A percentile compares a stretch with the other conserved stretches of the same genome.
Evolutionary conservation across 441 rosid genomes (phyloP).

Genomic region (Arabidopsis hybrid): DNA sequence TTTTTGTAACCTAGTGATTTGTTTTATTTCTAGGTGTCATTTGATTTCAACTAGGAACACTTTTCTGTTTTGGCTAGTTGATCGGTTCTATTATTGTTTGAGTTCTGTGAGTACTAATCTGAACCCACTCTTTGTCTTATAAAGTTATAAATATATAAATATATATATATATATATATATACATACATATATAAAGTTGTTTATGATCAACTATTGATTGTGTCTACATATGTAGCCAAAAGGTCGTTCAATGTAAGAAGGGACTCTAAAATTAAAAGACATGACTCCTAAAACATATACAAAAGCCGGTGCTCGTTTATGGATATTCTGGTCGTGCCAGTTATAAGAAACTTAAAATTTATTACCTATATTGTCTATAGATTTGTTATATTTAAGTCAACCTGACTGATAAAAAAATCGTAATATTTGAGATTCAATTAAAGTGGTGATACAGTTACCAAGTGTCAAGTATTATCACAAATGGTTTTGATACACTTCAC

Average conservation of each 20-base stretch:
- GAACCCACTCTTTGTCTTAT: not conserved
- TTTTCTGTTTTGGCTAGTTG: not conserved
- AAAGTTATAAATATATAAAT: not conserved
- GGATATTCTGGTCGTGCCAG: not conserved
- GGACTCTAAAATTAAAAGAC: conserved; percentile 21
- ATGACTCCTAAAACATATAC: conserved; percentile 34
- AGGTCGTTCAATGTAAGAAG: conserved; percentile 7
- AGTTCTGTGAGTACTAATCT: conserved; percentile 6
- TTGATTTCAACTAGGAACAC: conserved; percentile 12
- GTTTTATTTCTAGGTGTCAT: not conserved
- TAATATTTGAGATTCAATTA: conserved; percentile 14
- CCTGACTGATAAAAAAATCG: not conserved
- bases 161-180: not conserved
- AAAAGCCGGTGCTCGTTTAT: conserved; percentile 17
- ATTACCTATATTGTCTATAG: not conserved
- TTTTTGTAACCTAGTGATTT: conserved; percentile 1
- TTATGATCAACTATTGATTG: conserved; percentile 1
- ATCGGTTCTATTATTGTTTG: not conserved
- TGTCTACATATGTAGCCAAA: conserved; percentile 26
- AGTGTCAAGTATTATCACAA: conserved; percentile 16
- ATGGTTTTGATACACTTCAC: conserved; percentile 1
- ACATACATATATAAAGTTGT: not conserved
- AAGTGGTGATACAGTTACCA: conserved; percentile 4
- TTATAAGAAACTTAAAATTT: not conserved
- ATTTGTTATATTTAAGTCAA: not conserved